Conservation (phyloP, 2,329 filamentous ascomycete species). For the Corinectria fuckeliana region DNA sequence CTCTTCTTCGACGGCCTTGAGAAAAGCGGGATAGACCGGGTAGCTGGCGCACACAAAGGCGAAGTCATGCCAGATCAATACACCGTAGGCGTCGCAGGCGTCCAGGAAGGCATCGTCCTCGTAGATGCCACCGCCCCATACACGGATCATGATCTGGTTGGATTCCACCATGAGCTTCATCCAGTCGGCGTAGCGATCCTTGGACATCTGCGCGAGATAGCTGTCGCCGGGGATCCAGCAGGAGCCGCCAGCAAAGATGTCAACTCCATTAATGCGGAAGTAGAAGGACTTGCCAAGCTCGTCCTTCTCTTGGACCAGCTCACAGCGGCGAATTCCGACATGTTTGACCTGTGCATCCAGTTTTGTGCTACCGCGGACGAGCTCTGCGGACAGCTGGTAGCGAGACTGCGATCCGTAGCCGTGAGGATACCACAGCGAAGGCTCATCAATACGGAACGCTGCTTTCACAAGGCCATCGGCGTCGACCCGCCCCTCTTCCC, state of each 20-base stretch:
- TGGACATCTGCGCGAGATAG: constrained; percentile 71
- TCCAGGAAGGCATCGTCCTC: constrained; percentile 73
- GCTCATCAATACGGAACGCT: not conserved
- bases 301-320: constrained; percentile 46
- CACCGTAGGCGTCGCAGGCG: constrained; percentile 70
- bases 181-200: constrained; percentile 71
- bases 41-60: constrained; percentile 74
- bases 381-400: constrained; percentile 5
- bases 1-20: constrained; percentile 65
- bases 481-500: not conserved
- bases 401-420: constrained; percentile 20
- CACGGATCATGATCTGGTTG: constrained; percentile 37
- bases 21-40: constrained; percentile 65
- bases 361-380: not conserved
- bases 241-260: constrained; percentile 76
- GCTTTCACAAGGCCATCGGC: not conserved
- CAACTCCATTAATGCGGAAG: constrained; percentile 75
- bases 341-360: not conserved
- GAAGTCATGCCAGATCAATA: constrained; percentile 77
- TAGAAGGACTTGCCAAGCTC: constrained; percentile 74
- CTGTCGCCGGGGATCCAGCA: constrained; percentile 83
- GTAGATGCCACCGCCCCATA: constrained; percentile 51
- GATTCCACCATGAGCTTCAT: constrained; percentile 69
- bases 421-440: constrained; percentile 10
- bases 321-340: constrained; percentile 1